phyloP scores from a whole-genome alignment of 2,329 filamentous ascomycete genomes.

The Xylariaceae sp. region DNA sequence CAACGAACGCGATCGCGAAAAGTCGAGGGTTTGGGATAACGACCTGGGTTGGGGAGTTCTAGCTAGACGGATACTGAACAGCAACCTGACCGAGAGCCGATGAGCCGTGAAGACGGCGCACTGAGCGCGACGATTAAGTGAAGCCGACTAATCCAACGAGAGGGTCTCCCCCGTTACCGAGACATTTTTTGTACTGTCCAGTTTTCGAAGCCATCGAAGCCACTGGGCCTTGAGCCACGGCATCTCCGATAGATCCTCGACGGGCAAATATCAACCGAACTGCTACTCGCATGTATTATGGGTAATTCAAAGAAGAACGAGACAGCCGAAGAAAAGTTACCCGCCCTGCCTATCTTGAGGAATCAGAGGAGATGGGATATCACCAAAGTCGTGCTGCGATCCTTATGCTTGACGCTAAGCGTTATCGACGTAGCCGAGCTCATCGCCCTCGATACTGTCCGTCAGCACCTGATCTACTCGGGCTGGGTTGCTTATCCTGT shows the following conservation, averaged over 20 bases:
- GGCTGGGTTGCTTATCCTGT: conserved; percentile 7
- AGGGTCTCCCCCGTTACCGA: background rate
- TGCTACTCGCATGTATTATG: conserved; percentile 15
- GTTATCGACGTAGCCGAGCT: conserved; percentile 20
- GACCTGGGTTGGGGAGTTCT: background rate
- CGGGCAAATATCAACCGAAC: background rate
- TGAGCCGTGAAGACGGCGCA: conserved; percentile 28
- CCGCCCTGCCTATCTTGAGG: conserved; percentile 26
- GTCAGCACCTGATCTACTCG: background rate
- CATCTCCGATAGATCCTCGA: background rate
- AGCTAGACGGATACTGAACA: background rate
- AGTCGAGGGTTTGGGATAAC: background rate
- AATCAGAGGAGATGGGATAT: conserved; percentile 35
- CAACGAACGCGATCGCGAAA: background rate
- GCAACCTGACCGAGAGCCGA: background rate
- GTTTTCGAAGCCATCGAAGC: background rate
- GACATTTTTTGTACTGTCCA: background rate
- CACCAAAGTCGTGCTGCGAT: conserved; percentile 35
- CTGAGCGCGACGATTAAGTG: conserved; percentile 3
- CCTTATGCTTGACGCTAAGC: conserved; percentile 23
- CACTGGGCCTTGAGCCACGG: background rate
- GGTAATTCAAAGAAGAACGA: background rate
- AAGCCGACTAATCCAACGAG: conserved; percentile 1
- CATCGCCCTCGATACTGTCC: conserved; percentile 5
- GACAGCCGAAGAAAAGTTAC: conserved; percentile 9